Base-by-base conservation (phyloP, 192 early-diverging fungal genomes). In the Coemansia biformis region DNA sequence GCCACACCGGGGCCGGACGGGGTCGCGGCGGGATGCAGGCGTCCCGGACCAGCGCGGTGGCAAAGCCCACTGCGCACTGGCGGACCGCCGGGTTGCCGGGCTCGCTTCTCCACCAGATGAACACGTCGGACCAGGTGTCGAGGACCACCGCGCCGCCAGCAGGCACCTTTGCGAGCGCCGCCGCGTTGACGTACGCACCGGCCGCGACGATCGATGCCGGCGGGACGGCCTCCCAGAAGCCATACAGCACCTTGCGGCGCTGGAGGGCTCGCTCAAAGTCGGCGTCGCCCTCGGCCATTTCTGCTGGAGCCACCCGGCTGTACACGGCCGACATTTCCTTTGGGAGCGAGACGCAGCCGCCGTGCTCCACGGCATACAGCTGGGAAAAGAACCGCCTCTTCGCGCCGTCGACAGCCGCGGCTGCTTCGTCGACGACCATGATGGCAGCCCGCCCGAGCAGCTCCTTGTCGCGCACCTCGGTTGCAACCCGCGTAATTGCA, bases 61-160 rank as follows among this genome's bases (percentile, higher is more conserved):
- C 57, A 60, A 72, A 72, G 35, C 59, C 55, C 23, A 64, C 39
- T 7, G 68, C 68, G 22, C 68, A 72, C 29, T 55, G 54, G 41
- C 68, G 57, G 28, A 72, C 68, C 21, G 68, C 54, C 5, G 49
- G 38, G 29, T 56, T 72, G 40, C 62, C 39, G 1, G 70, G 64
- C 43, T 66, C 63, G 54, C 67, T 48, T n/a, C 64, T 49, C 70
- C 64, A 74, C 70, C 70, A 74, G 19, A 74, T 47, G 43, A 74
- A 74, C 13, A 74, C 64, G 22, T 74, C 70, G 16, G 70, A 50
- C 63, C 63, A 74, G 17, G 70, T 63, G 29, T 74, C 70, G 13
- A 74, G 26, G 2, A 74, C 64, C 15, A 74, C 58, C 11, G 58
- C 70, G n/a, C 64, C 70, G 15, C 70, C 64, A 15, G 38, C 32